Conservation (phyloP, 192 early-diverging fungal genomes). For the Gaertneriomyces sp. region DNA sequence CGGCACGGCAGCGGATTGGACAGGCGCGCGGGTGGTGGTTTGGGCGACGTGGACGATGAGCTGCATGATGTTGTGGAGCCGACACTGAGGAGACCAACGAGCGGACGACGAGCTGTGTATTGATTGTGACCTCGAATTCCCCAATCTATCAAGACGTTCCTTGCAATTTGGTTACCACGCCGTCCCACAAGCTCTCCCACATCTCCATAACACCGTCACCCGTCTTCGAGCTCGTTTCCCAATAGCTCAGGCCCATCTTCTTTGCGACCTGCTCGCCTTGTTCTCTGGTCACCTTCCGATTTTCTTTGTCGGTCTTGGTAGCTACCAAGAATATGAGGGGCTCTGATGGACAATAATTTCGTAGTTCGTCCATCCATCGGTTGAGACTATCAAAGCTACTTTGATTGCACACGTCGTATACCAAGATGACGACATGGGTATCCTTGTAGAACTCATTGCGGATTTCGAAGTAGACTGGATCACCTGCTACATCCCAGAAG, state of each 20-base stretch:
- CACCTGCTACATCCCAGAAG: constrained; percentile 61
- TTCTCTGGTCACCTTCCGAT: neutral
- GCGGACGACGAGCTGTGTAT: no score
- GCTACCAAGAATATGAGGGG: constrained; percentile 43
- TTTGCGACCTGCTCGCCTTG: neutral
- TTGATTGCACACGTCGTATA: constrained; percentile 37
- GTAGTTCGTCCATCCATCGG: constrained; percentile 46
- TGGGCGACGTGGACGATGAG: no score
- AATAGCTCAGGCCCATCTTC: constrained; percentile 38
- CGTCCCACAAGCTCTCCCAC: constrained; percentile 42
- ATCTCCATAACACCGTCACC: constrained; percentile 46
- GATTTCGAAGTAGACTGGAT: constrained; percentile 52
- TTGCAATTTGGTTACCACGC: constrained; percentile 20
- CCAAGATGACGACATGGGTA: constrained; percentile 49
- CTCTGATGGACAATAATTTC: constrained; percentile 33
- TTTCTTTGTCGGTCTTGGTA: constrained; percentile 39
- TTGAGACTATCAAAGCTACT: constrained; percentile 37
- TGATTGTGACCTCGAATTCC: no score
- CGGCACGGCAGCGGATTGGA: no score
- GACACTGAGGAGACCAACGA: no score
- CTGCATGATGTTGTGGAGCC: no score
- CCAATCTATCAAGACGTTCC: neutral
- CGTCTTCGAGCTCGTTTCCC: constrained; percentile 45
- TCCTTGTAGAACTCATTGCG: constrained; percentile 64
- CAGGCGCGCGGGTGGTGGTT: no score